Evolutionary conservation across 352 stramenopile genomes (phyloP), one percentile per base, ranked within the genome.

Genomic region (Phytophthora megakarya): DNA sequence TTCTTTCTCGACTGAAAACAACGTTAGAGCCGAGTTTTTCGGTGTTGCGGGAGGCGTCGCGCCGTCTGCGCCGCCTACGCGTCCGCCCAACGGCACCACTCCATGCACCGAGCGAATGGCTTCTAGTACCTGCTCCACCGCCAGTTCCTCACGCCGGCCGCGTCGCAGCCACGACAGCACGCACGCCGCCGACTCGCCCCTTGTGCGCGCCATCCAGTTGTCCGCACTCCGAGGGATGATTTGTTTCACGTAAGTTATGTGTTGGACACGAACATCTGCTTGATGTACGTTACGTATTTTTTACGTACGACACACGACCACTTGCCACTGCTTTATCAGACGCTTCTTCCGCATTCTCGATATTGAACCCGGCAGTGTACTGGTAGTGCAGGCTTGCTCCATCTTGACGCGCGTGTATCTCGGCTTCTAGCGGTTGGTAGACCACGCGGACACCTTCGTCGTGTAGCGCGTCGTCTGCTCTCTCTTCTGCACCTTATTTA

Each of bases 71-170:
- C 66, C 56, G 13, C 60, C 59, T 22, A 64, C 22, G 42, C 61
- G 59, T 2, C 80, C 82, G 19, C 76, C 75, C 6, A 92, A 66
- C 12, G 82, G 82, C 21, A 92, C 76, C 11, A 79, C 46, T n/a
- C 80, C 76, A 26, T 61, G 52, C 9, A 73, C 75, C 0, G 80
- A 86, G 26, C 75, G 80, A 16, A 92, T 77, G 3, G 65, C 70
- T 0, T 59, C 46, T 30, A 89, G 45, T 25, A 80, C 61, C 19
- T 23, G 51, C 7, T 78, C 71, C 19, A 69, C 44, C 2, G 65
- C 21, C 21, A 77, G 35, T 7, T 86, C 82, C 8, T 75, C 61
- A 23, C 35, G 51, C n/a, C 53, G 61, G 3, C 70, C 56, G 26
- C 79, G 73, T 39, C 62, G 70, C 53, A 90, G 74, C 78, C 65